Evolutionary conservation across 352 stramenopile species (phyloP), one percentile per base, ranked within the genome.

Genomic region (Stramenopiles sp.): DNA sequence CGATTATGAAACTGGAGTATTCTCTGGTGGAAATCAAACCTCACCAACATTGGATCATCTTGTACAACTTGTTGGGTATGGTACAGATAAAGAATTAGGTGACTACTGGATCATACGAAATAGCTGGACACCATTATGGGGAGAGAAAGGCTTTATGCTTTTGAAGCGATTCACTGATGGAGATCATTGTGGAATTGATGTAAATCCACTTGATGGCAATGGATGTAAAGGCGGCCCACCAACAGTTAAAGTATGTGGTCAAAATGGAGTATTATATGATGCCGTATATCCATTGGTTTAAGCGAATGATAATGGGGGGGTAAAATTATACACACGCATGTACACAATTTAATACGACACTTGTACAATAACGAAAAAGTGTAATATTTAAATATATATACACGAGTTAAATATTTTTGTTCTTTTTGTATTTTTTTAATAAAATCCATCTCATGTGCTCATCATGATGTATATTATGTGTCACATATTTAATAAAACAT

Each of bases 71-170:
- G 80, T 63, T 32, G n/a, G n/a, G n/a, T n/a, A n/a, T n/a, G n/a
- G n/a, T n/a, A n/a, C n/a, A 20, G 27, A 20, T 69, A 20, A 20
- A 23, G 53, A 23, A 20, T 23, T 23, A 69, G 53, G 53, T 20
- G n/a, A n/a, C n/a, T n/a, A n/a, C n/a, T 83, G 79, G 79, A 81
- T 84, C 65, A 30, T 84, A 53, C 80, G 80, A 29, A 84, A 84
- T 78, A 80, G 69, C 33, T 84, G 81, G 81, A 82, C 84, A 33
- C 38, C 80, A 30, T 43, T 38, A 0, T 93, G 85, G 85, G 88
- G 87, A n/a, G 87, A 93, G 78, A 43, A 84, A 69, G 88, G 88
- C 23, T 91, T 90, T 80, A 92, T 92, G 80, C 80, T 86, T 27
- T 81, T 92, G 31, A 84, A 83, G 32, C 84, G 86, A 31, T 4